These are phyloP conservation scores for Linnemannia schmuckeri DNA, from an alignment of 192 early-diverging fungal species.

Conservation along the genomic window DNA sequence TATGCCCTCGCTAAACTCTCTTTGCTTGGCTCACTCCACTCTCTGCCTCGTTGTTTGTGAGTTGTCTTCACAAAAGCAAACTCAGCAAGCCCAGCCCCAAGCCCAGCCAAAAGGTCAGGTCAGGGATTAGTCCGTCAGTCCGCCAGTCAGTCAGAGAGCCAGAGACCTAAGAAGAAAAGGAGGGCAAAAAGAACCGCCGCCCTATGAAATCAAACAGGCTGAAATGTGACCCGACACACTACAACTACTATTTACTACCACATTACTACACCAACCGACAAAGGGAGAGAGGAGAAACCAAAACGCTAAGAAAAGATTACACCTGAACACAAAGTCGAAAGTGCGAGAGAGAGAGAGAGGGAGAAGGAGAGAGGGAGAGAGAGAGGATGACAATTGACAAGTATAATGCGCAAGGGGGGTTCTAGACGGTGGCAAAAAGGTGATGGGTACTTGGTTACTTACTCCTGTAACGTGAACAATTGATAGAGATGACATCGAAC, in stretches of 20 bases:
- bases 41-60: not conserved
- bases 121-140: not conserved
- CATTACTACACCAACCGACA: not conserved
- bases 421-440: not conserved
- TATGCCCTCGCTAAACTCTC: not conserved
- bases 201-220: not conserved
- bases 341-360: not conserved
- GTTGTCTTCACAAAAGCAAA: not conserved
- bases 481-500: not conserved
- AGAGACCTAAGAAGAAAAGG: not conserved
- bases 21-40: not conserved
- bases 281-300: constrained; percentile 3
- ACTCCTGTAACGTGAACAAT: not conserved
- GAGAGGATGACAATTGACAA: not conserved
- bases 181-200: not conserved
- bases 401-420: not conserved
- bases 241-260: no score
- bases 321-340: not conserved
- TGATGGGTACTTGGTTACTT: not conserved
- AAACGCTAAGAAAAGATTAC: constrained; percentile 7
- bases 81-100: constrained; percentile 9
- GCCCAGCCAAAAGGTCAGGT: not conserved
- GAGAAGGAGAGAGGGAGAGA: not conserved
- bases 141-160: not conserved
- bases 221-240: not conserved